Evolutionary conservation across 2,329 filamentous ascomycete genomes (phyloP).

Genomic region (Nemania serpens): DNA sequence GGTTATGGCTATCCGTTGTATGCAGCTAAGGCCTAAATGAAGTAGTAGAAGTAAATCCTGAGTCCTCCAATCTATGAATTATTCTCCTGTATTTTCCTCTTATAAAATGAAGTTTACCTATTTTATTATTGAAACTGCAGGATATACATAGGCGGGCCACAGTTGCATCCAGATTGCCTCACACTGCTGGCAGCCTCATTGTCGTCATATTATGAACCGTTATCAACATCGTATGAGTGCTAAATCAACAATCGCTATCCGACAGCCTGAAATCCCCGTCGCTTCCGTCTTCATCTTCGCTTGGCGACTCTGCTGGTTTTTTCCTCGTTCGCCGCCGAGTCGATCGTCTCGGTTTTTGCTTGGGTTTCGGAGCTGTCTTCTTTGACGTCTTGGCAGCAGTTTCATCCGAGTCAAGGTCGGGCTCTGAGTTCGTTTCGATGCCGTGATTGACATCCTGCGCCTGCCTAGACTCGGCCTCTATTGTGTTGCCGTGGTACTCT

Average conservation of each 20-base stretch:
- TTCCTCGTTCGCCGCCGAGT: slow-evolving; percentile 35
- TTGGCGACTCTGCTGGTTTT: slow-evolving; percentile 30
- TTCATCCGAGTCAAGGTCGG: slow-evolving; percentile 23
- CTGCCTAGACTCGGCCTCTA: slow-evolving; percentile 12
- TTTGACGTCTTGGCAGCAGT: slow-evolving; percentile 29
- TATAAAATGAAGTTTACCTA: no score
- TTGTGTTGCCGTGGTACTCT: slow-evolving; percentile 33
- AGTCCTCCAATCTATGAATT: no score
- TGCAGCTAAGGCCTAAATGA: no score
- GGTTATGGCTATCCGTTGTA: no score
- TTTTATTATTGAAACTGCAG: no score
- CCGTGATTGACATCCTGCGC: slow-evolving; percentile 9
- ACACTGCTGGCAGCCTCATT: no score
- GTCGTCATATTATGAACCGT: no score
- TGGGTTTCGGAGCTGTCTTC: slow-evolving; percentile 33
- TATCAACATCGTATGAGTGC: background rate
- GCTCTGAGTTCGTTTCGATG: slow-evolving; percentile 15
- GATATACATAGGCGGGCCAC: background rate
- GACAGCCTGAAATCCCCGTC: slow-evolving; percentile 32
- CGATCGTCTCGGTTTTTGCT: slow-evolving; percentile 32
- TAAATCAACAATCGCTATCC: slow-evolving; percentile 25
- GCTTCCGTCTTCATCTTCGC: slow-evolving; percentile 30
- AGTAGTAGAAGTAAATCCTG: no score
- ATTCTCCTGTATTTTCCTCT: no score
- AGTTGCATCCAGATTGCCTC: no score